Conservation (phyloP, 139 green algal genomes). For the Coccomyxa sp. region DNA sequence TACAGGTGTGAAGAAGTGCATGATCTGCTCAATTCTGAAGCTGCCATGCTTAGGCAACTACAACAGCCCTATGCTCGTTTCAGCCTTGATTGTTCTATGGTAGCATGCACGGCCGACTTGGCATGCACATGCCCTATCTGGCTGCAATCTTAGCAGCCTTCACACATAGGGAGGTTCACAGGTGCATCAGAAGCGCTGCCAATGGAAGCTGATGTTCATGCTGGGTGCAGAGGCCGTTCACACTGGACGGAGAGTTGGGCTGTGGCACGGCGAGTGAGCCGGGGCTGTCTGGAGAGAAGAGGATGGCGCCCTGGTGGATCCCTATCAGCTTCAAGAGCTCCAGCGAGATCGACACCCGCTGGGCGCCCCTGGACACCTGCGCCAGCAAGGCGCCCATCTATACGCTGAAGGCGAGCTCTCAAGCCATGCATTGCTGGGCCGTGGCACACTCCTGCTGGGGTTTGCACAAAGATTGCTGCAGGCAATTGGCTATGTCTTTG, state of each 20-base stretch:
- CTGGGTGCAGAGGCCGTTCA: slow-evolving; percentile 26
- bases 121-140: not conserved
- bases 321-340: slow-evolving; percentile 23
- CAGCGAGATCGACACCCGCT: not conserved
- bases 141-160: no score
- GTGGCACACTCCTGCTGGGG: no score
- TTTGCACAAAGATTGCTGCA: no score
- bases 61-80: not conserved
- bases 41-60: not conserved
- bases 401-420: no score
- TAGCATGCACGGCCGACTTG: not conserved
- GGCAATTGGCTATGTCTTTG: no score
- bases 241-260: not conserved
- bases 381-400: not conserved
- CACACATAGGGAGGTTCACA: no score
- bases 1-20: not conserved
- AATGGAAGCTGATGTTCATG: not conserved
- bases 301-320: slow-evolving; percentile 33
- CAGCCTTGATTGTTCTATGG: not conserved
- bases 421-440: no score
- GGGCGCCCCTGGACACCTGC: slow-evolving; percentile 24
- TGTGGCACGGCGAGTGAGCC: slow-evolving; percentile 6
- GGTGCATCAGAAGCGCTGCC: no score
- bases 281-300: not conserved
- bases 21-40: not conserved